Evolutionary conservation across 2,329 filamentous ascomycete species (phyloP), one percentile per base, ranked within the genome.

Genomic region (Aaosphaeria pasadenensis): DNA sequence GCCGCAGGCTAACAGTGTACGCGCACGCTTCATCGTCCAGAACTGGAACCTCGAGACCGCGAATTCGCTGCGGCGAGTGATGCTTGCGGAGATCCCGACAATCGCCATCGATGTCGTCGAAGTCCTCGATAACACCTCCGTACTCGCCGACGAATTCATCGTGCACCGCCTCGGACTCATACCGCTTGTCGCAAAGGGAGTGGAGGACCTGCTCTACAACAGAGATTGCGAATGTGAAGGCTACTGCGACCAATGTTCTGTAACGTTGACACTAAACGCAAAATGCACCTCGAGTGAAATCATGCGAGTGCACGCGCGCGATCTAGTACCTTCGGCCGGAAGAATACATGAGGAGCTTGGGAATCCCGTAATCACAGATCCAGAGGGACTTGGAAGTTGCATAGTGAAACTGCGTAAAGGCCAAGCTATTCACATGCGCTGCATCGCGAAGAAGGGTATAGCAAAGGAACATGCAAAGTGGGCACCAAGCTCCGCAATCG

Each of bases 401-500:
- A 92, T 99, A 56, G 89, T 88, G 63, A 97, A 97, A 78, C 76
- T 99, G 66, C 82, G 92, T 49, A 87, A 86, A 64, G 90, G 88
- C 2, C 94, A 99, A 74, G 91, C 96, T 71, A 76, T 99, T 51
- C 87, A 90, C 69, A 83, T 99, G 65, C 88, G 83, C 52, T 97
- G 92, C 67, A 88, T 96, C 56, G 94, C 92, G 44, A 96, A 96
- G 79, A 97, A 97, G 79, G 94, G 94, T 1, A 97, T 97, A 56
- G 91, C 92, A 35, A 99, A 99, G 78, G 94, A 99, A 71, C 94
- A 99, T 72, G 89, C 94, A 7, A 99, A 99, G 73, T 99, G 94
- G 94, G 88, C 90, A 63, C 91, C 94, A 2, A 92, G 89, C 33
- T 82, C 91, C 38, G 94, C 94, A 4, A 86, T 99, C 38, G 91